A percentile compares a stretch with the other conserved stretches of the same genome.
phyloP scores from a whole-genome alignment of 2,329 filamentous ascomycete genomes.

The Claviceps humidiphila region DNA sequence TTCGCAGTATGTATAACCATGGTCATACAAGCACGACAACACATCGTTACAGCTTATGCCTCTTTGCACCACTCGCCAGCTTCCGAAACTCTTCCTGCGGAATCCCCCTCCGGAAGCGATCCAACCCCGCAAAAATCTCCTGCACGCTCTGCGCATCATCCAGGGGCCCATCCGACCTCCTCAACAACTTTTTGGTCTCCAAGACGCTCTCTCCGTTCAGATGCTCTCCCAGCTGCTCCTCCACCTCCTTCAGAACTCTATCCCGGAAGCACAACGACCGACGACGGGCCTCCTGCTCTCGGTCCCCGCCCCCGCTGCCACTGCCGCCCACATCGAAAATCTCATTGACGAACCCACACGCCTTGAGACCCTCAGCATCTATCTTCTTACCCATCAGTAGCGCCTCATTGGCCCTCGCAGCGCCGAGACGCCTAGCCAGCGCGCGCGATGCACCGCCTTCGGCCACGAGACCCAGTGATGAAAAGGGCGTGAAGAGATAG shows the following conservation, averaged over 20 bases:
- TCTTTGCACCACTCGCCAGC: slow-evolving; percentile 78
- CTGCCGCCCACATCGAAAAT: slow-evolving; percentile 46
- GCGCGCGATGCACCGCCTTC: slow-evolving; percentile 73
- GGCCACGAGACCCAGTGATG: slow-evolving; percentile 74
- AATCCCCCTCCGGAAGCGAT: slow-evolving; percentile 64
- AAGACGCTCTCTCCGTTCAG: slow-evolving; percentile 66
- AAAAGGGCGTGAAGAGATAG: slow-evolving; percentile 85
- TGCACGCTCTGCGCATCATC: slow-evolving; percentile 66
- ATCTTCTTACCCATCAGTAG: slow-evolving; percentile 81
- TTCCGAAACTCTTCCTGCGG: slow-evolving; percentile 84
- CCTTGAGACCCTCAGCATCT: slow-evolving; percentile 55
- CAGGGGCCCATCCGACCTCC: slow-evolving; percentile 55
- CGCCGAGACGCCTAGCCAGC: slow-evolving; percentile 68
- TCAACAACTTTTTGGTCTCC: slow-evolving; percentile 74
- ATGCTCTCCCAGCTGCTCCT: slow-evolving; percentile 68
- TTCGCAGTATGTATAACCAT: too few species aligned
- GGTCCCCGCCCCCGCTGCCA: too few species aligned
- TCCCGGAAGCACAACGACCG: slow-evolving; percentile 39
- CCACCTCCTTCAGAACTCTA: slow-evolving; percentile 64
- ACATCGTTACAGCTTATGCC: slow-evolving; percentile 62
- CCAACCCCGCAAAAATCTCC: slow-evolving; percentile 77
- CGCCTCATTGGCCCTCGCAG: slow-evolving; percentile 78
- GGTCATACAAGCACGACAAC: background rate
- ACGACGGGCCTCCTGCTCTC: too few species aligned
- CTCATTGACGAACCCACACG: slow-evolving; percentile 74